Evolutionary conservation across 2,329 filamentous ascomycete species (phyloP).

Genomic region (Fusarium virguliforme): DNA sequence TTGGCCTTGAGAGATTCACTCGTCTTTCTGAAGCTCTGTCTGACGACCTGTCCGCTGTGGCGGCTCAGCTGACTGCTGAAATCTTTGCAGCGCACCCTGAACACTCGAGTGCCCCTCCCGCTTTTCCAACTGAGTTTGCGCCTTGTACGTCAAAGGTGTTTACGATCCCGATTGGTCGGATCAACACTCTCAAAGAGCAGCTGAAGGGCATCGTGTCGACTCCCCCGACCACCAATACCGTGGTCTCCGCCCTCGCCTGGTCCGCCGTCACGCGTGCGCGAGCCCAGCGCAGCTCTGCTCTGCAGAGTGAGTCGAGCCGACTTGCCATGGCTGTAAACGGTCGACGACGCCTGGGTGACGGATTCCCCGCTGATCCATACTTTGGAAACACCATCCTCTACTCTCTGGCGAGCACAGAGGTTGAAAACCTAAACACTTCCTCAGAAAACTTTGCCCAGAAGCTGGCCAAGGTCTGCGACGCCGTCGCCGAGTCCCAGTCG

Average conservation of each 20-base stretch:
- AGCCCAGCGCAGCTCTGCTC: not conserved
- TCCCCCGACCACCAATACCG: constrained; percentile 17
- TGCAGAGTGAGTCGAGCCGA: not conserved
- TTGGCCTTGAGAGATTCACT: not conserved
- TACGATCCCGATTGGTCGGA: constrained; percentile 4
- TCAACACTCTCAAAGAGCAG: constrained; percentile 14
- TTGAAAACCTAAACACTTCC: not conserved
- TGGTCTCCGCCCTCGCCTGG: constrained; percentile 24
- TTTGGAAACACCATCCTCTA: constrained; percentile 26
- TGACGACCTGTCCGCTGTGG: not conserved
- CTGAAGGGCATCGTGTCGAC: not conserved
- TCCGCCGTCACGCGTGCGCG: constrained; percentile 18
- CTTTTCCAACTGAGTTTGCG: constrained; percentile 17
- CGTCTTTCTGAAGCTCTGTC: constrained; percentile 2
- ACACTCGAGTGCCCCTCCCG: constrained; percentile 13
- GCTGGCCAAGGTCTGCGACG: constrained; percentile 1
- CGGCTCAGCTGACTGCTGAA: not conserved
- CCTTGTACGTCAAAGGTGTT: constrained; percentile 25
- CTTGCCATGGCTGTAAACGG: constrained; percentile 29
- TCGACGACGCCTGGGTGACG: constrained; percentile 2
- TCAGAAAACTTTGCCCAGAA: not conserved
- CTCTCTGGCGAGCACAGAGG: not conserved
- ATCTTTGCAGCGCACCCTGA: constrained; percentile 23
- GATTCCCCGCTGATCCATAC: constrained; percentile 16
- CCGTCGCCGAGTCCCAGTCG: constrained; percentile 14